A percentile compares a stretch with the other conserved stretches of the same genome.
Conservation (phyloP, 2,329 filamentous ascomycete genomes). For the Penicillium corylophilum region DNA sequence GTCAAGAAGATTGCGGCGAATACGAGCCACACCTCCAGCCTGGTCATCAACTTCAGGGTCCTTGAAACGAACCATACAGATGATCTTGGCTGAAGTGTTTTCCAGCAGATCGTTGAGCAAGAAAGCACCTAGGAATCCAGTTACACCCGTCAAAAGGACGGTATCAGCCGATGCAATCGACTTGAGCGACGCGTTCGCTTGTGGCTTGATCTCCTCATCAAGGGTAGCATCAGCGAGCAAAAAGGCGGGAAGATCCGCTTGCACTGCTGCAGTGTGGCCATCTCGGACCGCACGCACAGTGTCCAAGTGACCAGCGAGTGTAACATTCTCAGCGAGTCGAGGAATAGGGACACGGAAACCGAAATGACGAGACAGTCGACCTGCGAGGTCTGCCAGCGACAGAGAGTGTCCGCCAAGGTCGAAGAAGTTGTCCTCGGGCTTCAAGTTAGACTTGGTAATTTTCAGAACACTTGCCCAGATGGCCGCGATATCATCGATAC, state of each 20-base stretch:
- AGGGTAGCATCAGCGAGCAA: conserved; percentile 66
- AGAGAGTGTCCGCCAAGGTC: conserved; percentile 78
- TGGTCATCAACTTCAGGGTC: conserved; percentile 65
- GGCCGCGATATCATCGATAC: conserved; percentile 65
- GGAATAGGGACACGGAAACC: conserved; percentile 71
- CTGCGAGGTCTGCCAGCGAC: conserved; percentile 73
- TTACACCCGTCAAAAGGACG: conserved; percentile 71
- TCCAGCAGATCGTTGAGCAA: conserved; percentile 68
- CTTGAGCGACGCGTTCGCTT: conserved; percentile 52
- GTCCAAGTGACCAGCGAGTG: conserved; percentile 69
- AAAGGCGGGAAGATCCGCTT: conserved; percentile 71
- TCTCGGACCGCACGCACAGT: conserved; percentile 70
- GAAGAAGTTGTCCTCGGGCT: conserved; percentile 73
- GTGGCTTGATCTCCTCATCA: conserved; percentile 66
- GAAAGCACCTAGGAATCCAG: conserved; percentile 74
- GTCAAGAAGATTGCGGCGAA: conserved; percentile 75
- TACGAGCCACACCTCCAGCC: conserved; percentile 67
- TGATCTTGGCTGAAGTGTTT: conserved; percentile 65
- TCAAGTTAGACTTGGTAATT: conserved; percentile 62
- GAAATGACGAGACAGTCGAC: conserved; percentile 65
- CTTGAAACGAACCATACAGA: conserved; percentile 71
- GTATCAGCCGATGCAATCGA: conserved; percentile 66
- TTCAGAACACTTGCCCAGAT: conserved; percentile 71
- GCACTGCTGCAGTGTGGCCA: conserved; percentile 70
- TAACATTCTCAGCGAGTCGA: conserved; percentile 69